Conservation (phyloP, 202 grass and related monocot species). For the Miscanthus sacchariflorus region DNA sequence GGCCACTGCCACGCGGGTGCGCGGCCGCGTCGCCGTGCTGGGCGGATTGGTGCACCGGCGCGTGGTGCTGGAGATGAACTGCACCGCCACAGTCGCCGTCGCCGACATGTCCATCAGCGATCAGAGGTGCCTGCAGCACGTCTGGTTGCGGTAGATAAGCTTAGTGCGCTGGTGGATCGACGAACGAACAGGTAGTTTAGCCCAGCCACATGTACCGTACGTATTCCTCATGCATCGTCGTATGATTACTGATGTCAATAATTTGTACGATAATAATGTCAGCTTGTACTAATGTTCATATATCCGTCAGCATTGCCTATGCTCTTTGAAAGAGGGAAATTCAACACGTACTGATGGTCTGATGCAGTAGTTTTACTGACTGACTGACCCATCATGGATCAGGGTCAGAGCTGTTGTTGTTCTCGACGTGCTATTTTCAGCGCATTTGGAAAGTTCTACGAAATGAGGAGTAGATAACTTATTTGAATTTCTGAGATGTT, state of each 20-base stretch:
- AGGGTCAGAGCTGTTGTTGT: not conserved
- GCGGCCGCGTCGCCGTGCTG: slow-evolving; percentile 58
- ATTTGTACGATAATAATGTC: not conserved
- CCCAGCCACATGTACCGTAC: not conserved
- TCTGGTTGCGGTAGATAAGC: slow-evolving; percentile 18
- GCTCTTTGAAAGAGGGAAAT: not conserved
- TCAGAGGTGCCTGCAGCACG: slow-evolving; percentile 60
- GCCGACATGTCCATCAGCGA: slow-evolving; percentile 53
- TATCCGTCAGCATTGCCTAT: not conserved
- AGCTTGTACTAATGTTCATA: not conserved
- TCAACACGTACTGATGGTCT: not conserved
- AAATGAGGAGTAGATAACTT: not conserved
- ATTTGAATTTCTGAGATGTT: not conserved
- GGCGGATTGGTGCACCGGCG: slow-evolving; percentile 46
- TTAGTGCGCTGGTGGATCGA: not conserved
- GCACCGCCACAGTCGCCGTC: slow-evolving; percentile 51
- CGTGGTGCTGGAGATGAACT: slow-evolving; percentile 76
- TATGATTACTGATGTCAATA: not conserved
- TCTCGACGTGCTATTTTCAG: not conserved
- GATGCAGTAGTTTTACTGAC: not conserved
- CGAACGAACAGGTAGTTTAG: not conserved
- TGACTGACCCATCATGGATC: not conserved
- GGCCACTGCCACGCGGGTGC: slow-evolving; percentile 61
- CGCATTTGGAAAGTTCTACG: not conserved
- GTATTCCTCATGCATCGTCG: not conserved